Evolutionary conservation across 345 rosid species (phyloP).

Genomic region (Noccaea bulbosa): DNA sequence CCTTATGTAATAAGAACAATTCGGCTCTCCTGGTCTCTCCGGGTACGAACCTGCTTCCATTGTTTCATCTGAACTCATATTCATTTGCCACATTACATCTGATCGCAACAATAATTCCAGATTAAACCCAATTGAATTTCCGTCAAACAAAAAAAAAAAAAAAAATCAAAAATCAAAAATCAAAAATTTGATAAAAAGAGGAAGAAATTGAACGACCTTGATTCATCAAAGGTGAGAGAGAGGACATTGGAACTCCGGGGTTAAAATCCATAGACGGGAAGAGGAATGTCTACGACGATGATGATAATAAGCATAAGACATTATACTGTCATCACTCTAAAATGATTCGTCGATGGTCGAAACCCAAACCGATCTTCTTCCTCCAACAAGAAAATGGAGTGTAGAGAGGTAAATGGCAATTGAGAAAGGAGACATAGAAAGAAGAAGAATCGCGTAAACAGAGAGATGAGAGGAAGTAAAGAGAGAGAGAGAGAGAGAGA

Average conservation of each 20-base stretch:
- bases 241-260: conserved; percentile 76
- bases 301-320: conserved; percentile 38
- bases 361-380: conserved; percentile 21
- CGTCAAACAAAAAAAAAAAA: background rate
- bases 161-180: too few species aligned
- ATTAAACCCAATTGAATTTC: conserved; percentile 10
- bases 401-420: conserved; percentile 22
- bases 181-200: background rate
- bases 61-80: conserved; percentile 67
- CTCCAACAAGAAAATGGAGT: conserved; percentile 27
- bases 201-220: conserved; percentile 53
- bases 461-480: conserved; percentile 27
- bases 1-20: conserved; percentile 95
- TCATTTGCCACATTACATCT: conserved; percentile 95
- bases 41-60: conserved; percentile 81
- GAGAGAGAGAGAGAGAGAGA: conserved; percentile 34
- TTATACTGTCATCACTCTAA: conserved; percentile 51
- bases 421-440: conserved; percentile 24
- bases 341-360: conserved; percentile 26
- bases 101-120: conserved; percentile 24
- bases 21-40: conserved; percentile 90
- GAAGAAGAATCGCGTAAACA: conserved; percentile 43
- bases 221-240: conserved; percentile 64
- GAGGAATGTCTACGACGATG: conserved; percentile 44
- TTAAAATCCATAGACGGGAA: conserved; percentile 69